Percentiles rank a stretch among this genome's conserved stretches.
phyloP scores from a whole-genome alignment of 208 protist genomes.

The Crithidia fasciculata region DNA sequence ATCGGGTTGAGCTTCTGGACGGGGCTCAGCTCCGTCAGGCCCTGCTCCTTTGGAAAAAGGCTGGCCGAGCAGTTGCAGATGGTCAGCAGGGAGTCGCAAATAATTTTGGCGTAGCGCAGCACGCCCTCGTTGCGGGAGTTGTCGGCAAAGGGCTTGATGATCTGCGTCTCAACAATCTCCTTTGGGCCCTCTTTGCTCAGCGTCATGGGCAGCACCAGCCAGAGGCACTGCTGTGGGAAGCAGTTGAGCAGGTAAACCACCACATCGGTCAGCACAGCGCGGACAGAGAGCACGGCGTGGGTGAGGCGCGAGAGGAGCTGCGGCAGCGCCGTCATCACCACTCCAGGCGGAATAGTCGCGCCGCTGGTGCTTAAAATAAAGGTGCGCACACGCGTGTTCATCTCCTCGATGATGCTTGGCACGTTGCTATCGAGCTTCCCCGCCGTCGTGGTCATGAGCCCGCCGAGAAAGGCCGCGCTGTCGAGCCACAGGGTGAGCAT shows the following conservation, averaged over 20 bases:
- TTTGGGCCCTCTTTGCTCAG: conserved; percentile 61
- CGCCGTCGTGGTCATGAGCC: conserved; percentile 24
- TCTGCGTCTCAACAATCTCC: conserved; percentile 48
- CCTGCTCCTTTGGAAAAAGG: conserved; percentile 41
- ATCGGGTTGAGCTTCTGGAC: conserved; percentile 61
- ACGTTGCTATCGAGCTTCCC: conserved; percentile 22
- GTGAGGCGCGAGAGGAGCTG: conserved; percentile 93
- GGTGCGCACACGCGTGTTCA: conserved; percentile 41
- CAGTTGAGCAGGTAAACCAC: conserved; percentile 63
- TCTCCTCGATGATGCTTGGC: conserved; percentile 11
- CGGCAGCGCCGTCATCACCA: conserved; percentile 80
- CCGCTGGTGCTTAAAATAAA: conserved; percentile 27
- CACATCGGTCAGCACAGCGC: conserved; percentile 60
- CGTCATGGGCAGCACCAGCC: conserved; percentile 83
- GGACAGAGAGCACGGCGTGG: conserved; percentile 62
- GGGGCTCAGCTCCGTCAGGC: conserved; percentile 58
- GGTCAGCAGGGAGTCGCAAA: conserved; percentile 78
- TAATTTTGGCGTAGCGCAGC: conserved; percentile 49
- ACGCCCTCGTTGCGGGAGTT: conserved; percentile 34
- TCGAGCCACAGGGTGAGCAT: conserved; percentile 97
- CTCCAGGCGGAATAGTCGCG: conserved; percentile 41
- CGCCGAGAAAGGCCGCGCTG: conserved; percentile 44
- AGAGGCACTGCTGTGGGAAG: conserved; percentile 90
- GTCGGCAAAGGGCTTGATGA: conserved; percentile 57
- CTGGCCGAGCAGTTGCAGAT: conserved; percentile 71